These are phyloP conservation scores for Jackrogersella multiformis DNA, from an alignment of 495 filamentous ascomycete genomes.

Conservation along the genomic window DNA sequence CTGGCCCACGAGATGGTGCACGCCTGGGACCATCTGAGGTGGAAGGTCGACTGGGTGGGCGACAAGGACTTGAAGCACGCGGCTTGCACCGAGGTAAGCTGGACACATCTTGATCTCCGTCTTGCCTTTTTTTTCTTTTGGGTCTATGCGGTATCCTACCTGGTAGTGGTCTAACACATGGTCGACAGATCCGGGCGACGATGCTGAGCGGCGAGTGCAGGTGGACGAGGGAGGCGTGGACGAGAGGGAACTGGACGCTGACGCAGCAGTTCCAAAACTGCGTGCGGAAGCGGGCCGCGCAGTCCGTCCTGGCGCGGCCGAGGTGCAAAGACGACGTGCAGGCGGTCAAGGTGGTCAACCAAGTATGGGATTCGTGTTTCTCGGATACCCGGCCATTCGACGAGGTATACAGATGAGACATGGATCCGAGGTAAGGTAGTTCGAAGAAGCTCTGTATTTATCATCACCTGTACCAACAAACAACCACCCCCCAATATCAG, in stretches of 20 bases:
- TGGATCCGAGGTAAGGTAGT: too few relatives aligned
- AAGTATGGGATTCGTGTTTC: constrained; percentile 98
- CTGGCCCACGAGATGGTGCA: constrained; percentile 98
- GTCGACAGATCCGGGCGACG: constrained; percentile 81
- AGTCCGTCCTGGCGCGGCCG: constrained; percentile 78
- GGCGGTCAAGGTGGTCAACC: constrained; percentile 87
- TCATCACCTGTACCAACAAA: constrained; percentile 23
- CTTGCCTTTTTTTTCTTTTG: too few relatives aligned
- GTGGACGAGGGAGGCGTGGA: constrained; percentile 87
- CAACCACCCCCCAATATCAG: neutral
- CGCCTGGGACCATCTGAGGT: constrained; percentile 91
- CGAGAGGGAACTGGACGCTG: constrained; percentile 81
- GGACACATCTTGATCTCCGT: too few relatives aligned
- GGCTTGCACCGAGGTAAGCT: constrained; percentile 89
- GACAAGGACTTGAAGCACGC: constrained; percentile 79
- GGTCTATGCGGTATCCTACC: too few relatives aligned
- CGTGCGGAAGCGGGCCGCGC: constrained; percentile 79
- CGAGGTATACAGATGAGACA: constrained; percentile 85
- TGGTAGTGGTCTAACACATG: constrained; percentile 3
- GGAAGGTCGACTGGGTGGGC: constrained; percentile 82
- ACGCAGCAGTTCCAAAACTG: constrained; percentile 95
- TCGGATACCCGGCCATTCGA: constrained; percentile 93
- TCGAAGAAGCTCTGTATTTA: constrained; percentile 28
- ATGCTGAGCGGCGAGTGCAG: constrained; percentile 94
- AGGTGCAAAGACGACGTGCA: constrained; percentile 86